These are phyloP conservation scores for Leptographium radiaticola DNA, from an alignment of 2,329 filamentous ascomycete genomes.

Conservation along the genomic window DNA sequence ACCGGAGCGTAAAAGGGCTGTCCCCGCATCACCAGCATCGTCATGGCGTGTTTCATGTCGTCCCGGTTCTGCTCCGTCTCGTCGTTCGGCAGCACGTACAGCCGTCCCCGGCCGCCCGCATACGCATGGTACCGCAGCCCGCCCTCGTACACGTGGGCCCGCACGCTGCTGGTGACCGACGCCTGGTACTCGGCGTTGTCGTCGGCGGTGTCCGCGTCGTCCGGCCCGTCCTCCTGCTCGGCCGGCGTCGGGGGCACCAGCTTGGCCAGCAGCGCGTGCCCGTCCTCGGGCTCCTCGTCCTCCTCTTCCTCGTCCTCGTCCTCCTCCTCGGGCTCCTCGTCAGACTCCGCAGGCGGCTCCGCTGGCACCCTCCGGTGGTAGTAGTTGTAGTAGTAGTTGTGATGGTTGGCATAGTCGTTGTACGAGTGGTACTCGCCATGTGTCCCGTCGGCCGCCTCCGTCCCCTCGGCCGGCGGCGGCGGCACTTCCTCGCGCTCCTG, in stretches of 20 bases:
- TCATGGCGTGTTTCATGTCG: slow-evolving; percentile 26
- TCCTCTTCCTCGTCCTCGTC: neutral
- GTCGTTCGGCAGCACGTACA: slow-evolving; percentile 24
- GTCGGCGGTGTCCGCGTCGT: neutral
- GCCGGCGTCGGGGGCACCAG: neutral
- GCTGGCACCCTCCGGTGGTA: neutral
- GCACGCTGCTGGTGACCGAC: slow-evolving; percentile 17
- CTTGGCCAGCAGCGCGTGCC: neutral
- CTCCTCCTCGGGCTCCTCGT: neutral
- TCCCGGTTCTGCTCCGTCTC: slow-evolving; percentile 27
- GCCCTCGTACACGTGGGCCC: slow-evolving; percentile 19
- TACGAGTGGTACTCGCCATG: neutral
- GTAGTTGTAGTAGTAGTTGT: slow-evolving; percentile 3
- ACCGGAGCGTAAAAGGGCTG: slow-evolving; percentile 32
- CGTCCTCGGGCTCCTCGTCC: neutral
- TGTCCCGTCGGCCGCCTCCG: neutral
- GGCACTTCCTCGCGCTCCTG: neutral
- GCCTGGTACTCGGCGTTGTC: slow-evolving; percentile 14
- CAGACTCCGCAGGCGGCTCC: neutral
- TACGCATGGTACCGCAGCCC: slow-evolving; percentile 24
- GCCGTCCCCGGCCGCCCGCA: slow-evolving; percentile 13
- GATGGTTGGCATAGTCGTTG: neutral
- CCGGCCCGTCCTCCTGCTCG: neutral
- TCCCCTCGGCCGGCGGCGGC: neutral
- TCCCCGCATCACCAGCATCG: slow-evolving; percentile 21